Conservation (phyloP, 352 stramenopile genomes). For the Globisporangium iwayamae region DNA sequence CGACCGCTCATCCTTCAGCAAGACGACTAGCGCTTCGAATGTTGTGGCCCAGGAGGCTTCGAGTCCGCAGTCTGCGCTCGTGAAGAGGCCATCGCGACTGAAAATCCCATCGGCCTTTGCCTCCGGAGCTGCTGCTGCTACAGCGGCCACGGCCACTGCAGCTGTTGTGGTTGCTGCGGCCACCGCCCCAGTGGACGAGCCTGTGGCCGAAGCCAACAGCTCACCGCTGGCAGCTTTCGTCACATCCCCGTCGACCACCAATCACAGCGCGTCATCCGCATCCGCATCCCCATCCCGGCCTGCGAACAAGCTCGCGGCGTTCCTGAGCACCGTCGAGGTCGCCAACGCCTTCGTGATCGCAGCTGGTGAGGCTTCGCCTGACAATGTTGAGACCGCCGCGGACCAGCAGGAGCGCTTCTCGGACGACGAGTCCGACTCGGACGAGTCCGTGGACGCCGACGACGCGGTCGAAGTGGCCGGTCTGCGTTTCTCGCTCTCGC, state of each 20-base stretch:
- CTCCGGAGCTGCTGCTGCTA: neutral
- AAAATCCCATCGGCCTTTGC: constrained; percentile 32
- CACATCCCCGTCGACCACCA: neutral
- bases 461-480: neutral
- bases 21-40: neutral
- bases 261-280: neutral
- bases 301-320: constrained; percentile 54
- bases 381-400: constrained; percentile 14
- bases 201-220: neutral
- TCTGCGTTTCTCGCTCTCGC: constrained; percentile 4
- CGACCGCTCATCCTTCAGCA: constrained; percentile 7
- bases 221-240: constrained; percentile 7
- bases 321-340: constrained; percentile 58
- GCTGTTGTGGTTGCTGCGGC: neutral
- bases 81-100: constrained; percentile 24
- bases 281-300: neutral
- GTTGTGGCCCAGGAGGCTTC: neutral
- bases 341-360: constrained; percentile 1
- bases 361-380: constrained; percentile 12
- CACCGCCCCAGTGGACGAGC: neutral
- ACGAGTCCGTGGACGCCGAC: neutral
- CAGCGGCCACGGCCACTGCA: neutral
- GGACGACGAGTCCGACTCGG: neutral
- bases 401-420: constrained; percentile 6
- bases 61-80: constrained; percentile 13